Conservation (phyloP, 2,329 filamentous ascomycete species). For the Tolypocladium nubicola region DNA sequence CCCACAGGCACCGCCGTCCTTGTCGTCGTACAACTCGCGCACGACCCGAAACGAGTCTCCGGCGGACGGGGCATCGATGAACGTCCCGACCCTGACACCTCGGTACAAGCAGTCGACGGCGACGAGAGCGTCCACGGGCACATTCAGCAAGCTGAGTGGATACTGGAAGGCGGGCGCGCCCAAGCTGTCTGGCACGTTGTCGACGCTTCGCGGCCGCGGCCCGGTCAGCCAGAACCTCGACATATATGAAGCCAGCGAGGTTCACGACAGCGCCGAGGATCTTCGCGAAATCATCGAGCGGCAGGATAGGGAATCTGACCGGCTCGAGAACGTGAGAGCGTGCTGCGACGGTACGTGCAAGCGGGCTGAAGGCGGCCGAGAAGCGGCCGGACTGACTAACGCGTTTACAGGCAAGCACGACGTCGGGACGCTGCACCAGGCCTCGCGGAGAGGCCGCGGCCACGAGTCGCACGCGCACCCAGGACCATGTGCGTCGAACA, state of each 20-base stretch:
- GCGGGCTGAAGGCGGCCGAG: neutral
- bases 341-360: slow-evolving; percentile 81
- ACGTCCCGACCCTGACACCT: slow-evolving; percentile 46
- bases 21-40: slow-evolving; percentile 73
- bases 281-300: slow-evolving; percentile 68
- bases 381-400: slow-evolving; percentile 15
- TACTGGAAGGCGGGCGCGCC: slow-evolving; percentile 43
- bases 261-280: slow-evolving; percentile 74
- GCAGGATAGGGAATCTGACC: slow-evolving; percentile 65
- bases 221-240: slow-evolving; percentile 31
- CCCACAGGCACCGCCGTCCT: slow-evolving; percentile 48
- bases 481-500: slow-evolving; percentile 22
- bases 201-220: slow-evolving; percentile 42
- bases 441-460: slow-evolving; percentile 33
- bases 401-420: slow-evolving; percentile 57
- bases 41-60: slow-evolving; percentile 58
- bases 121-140: slow-evolving; percentile 29
- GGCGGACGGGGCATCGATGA: slow-evolving; percentile 35
- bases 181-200: slow-evolving; percentile 36
- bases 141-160: slow-evolving; percentile 47
- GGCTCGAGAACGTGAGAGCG: slow-evolving; percentile 87
- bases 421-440: slow-evolving; percentile 48
- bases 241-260: slow-evolving; percentile 51
- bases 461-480: slow-evolving; percentile 25
- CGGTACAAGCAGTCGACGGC: slow-evolving; percentile 24